Evolutionary conservation across 169 alveolate species (phyloP).

Genomic region (Toxoplasma gondii): DNA sequence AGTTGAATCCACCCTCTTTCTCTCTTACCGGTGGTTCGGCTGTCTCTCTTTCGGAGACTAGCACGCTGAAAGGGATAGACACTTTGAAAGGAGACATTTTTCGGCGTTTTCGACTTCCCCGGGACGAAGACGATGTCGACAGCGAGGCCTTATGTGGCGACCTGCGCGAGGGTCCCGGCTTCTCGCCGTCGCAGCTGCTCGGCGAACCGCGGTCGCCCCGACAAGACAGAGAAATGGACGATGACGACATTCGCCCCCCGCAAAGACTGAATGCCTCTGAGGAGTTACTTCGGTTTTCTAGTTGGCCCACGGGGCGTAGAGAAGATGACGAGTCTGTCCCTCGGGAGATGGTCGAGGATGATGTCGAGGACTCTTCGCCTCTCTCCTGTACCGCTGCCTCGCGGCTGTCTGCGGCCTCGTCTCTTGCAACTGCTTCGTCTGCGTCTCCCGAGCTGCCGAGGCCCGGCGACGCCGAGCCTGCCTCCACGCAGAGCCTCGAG

Average conservation of each 20-base stretch:
- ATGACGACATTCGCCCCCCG: background rate
- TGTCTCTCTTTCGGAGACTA: too few relatives aligned
- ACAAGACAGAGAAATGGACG: background rate
- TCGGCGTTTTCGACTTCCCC: background rate
- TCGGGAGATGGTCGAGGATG: background rate
- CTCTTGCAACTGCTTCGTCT: background rate
- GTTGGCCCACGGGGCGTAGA: background rate
- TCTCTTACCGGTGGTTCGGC: too few relatives aligned
- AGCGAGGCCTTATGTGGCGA: background rate
- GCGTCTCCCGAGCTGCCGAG: background rate
- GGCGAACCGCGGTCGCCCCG: background rate
- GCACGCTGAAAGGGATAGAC: too few relatives aligned
- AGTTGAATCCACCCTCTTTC: too few relatives aligned
- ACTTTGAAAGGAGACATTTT: background rate
- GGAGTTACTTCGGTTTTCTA: background rate
- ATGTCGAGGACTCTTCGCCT: background rate
- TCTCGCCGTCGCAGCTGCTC: background rate
- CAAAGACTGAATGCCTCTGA: background rate
- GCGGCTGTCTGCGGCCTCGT: background rate
- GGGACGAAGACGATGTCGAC: background rate
- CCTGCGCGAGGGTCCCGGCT: background rate
- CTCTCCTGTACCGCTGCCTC: background rate
- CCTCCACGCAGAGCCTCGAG: too few relatives aligned
- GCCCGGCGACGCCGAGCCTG: background rate
- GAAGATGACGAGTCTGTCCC: background rate